Evolutionary conservation across 1,284 basidiomycete genomes (phyloP).

Genomic region (Pyrrhoderma noxium): DNA sequence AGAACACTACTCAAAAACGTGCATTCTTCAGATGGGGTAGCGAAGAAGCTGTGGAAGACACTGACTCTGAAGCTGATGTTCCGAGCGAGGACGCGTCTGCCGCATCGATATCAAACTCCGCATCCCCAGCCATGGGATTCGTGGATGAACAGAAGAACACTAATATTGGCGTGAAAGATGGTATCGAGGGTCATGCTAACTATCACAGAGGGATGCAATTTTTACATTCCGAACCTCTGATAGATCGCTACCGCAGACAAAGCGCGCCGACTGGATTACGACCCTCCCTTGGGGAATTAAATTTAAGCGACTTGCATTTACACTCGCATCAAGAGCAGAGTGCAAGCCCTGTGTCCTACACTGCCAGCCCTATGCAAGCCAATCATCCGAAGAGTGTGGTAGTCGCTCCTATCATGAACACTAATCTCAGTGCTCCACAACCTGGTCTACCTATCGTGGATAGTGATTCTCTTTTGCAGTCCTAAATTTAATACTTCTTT

Average conservation of each 20-base stretch:
- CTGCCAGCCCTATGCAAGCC: slow-evolving; percentile 5
- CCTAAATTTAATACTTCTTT: neutral
- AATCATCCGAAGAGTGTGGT: neutral
- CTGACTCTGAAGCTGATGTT: slow-evolving; percentile 12
- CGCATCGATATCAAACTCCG: neutral
- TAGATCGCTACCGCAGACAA: slow-evolving; percentile 15
- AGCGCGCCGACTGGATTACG: slow-evolving; percentile 14
- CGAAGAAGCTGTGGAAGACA: slow-evolving; percentile 25
- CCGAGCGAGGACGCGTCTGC: slow-evolving; percentile 5
- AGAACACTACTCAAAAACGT: slow-evolving; percentile 49
- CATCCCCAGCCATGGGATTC: neutral
- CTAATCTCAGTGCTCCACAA: neutral
- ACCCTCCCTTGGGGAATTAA: slow-evolving; percentile 3
- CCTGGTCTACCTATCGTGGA: slow-evolving; percentile 1
- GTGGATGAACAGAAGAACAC: neutral
- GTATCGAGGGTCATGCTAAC: neutral
- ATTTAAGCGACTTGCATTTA: neutral
- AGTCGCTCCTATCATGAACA: neutral
- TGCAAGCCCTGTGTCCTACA: slow-evolving; percentile 7
- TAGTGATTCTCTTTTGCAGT: neutral
- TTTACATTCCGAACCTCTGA: slow-evolving; percentile 7
- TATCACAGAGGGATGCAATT: slow-evolving; percentile 9
- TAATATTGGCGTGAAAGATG: neutral
- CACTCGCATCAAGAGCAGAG: neutral
- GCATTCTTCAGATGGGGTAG: slow-evolving; percentile 34